These are phyloP conservation scores for Dittrichia graveolens DNA, from an alignment of 129 eudicot species.

Conservation along the genomic window DNA sequence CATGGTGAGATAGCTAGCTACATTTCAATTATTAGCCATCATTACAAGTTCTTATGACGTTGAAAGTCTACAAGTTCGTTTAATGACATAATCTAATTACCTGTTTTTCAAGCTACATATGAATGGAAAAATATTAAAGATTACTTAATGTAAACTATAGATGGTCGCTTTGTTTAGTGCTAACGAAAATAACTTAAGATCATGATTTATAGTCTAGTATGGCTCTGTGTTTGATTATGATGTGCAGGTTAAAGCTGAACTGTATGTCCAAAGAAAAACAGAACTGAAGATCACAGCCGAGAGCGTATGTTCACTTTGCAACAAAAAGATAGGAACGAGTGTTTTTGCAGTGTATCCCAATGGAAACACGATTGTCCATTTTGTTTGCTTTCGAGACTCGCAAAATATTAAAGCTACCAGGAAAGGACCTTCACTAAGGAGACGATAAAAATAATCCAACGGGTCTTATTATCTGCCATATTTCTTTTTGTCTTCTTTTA, in stretches of 20 bases:
- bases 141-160: background rate
- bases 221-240: constrained; percentile 1
- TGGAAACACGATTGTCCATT: constrained; percentile 82
- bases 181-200: background rate
- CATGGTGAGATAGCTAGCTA: background rate
- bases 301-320: constrained; percentile 88
- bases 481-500: background rate
- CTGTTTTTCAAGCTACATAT: background rate
- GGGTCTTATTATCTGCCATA: background rate
- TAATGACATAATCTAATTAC: too few species aligned
- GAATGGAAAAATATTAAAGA: background rate
- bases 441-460: constrained; percentile 32
- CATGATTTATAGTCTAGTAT: background rate
- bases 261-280: constrained; percentile 66
- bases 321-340: constrained; percentile 86
- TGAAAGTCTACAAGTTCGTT: background rate
- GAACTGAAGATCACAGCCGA: constrained; percentile 74
- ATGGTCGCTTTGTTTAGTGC: background rate
- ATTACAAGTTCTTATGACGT: background rate
- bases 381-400: constrained; percentile 87
- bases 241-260: constrained; percentile 75
- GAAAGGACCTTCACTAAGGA: constrained; percentile 47
- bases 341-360: constrained; percentile 93
- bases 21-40: background rate
- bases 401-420: constrained; percentile 71